These are phyloP conservation scores for Pyrus communis DNA, from an alignment of 306 rosid species.

Conservation along the genomic window DNA sequence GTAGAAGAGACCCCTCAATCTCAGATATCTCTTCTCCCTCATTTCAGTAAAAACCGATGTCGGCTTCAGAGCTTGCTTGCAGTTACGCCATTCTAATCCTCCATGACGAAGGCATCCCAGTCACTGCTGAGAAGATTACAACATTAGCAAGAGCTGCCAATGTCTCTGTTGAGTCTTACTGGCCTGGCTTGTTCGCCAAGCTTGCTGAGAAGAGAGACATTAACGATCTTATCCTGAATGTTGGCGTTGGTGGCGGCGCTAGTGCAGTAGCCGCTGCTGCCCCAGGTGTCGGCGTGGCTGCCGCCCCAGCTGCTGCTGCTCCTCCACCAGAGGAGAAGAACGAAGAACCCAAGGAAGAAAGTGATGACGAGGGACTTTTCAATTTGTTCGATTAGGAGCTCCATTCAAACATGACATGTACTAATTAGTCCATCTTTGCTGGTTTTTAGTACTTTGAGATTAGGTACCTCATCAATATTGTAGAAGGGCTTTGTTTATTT, in stretches of 20 bases:
- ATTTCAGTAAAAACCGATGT: conserved; percentile 30
- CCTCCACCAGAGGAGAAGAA: conserved; percentile 70
- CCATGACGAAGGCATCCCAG: conserved; percentile 39
- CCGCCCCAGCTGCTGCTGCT: conserved; percentile 40
- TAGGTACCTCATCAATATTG: no score
- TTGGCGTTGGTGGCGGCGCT: conserved; percentile 51
- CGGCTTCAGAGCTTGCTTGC: conserved; percentile 55
- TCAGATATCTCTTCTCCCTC: no score
- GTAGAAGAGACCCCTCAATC: no score
- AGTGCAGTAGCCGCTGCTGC: conserved; percentile 50
- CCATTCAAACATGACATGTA: no score
- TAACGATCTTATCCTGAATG: conserved; percentile 55
- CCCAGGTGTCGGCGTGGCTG: conserved; percentile 25
- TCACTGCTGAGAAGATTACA: conserved; percentile 66
- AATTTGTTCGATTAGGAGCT: no score
- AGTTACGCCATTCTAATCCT: conserved; percentile 61
- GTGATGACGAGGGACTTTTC: no score
- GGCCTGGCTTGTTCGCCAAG: conserved; percentile 68
- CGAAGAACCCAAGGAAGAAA: conserved; percentile 14
- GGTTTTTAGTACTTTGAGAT: no score
- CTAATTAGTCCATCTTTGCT: no score
- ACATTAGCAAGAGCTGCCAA: conserved; percentile 55
- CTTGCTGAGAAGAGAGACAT: conserved; percentile 62
- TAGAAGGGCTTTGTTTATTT: no score
- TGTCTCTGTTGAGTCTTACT: conserved; percentile 47